Evolutionary conservation across 2,329 filamentous ascomycete genomes (phyloP).

Genomic region (Colletotrichum orbiculare): DNA sequence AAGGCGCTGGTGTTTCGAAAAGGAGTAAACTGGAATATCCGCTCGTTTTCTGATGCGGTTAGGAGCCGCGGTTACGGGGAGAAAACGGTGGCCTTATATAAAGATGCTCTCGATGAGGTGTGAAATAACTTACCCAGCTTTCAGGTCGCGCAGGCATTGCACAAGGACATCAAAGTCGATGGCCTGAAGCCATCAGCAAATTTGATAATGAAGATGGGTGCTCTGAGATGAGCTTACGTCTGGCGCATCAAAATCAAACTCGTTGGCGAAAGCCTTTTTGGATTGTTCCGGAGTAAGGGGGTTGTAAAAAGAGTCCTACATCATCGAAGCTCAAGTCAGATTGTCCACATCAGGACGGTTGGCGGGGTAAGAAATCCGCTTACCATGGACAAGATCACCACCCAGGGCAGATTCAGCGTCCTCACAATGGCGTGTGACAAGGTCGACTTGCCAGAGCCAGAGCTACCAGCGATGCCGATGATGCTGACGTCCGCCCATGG

Average conservation of each 20-base stretch:
- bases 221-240: conserved; percentile 55
- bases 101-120: too few relatives aligned
- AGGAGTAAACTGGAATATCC: conserved; percentile 95
- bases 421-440: conserved; percentile 91
- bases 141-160: conserved; percentile 82
- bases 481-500: conserved; percentile 98
- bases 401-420: conserved; percentile 93
- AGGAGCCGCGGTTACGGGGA: conserved; percentile 14
- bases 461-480: conserved; percentile 95
- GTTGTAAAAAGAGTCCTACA: conserved; percentile 96
- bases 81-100: neutral
- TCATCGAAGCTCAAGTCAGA: conserved; percentile 16
- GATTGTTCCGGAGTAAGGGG: conserved; percentile 83
- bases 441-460: conserved; percentile 94
- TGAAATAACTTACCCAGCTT: conserved; percentile 77
- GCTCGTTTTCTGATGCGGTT: conserved; percentile 74
- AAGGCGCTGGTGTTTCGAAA: conserved; percentile 86
- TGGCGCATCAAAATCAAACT: conserved; percentile 96
- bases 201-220: neutral
- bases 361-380: conserved; percentile 41
- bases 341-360: neutral
- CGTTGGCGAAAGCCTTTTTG: conserved; percentile 83
- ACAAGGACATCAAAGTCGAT: conserved; percentile 95
- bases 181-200: conserved; percentile 58
- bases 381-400: conserved; percentile 97